These are phyloP conservation scores for Mycosphaerella sp. DNA, from an alignment of 2,329 filamentous ascomycete genomes.

Conservation along the genomic window DNA sequence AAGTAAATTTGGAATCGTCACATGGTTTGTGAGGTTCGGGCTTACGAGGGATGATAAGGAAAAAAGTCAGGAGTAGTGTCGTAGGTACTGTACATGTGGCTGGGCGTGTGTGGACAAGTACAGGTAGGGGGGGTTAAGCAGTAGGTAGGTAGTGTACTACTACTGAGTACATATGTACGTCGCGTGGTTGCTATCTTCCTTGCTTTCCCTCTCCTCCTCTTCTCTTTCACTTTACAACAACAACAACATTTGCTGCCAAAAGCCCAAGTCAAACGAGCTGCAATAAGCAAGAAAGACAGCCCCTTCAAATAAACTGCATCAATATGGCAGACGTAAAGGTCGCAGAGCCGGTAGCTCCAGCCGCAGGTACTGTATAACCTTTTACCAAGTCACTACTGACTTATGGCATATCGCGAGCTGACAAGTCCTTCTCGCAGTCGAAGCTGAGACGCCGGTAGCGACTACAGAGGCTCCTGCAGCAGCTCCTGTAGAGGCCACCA, in stretches of 20 bases:
- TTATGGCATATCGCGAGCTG: not conserved
- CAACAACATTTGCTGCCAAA: not conserved
- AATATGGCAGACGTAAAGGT: not conserved
- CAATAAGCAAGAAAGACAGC: not conserved
- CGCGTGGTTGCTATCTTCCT: constrained; percentile 6
- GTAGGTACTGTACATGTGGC: not conserved
- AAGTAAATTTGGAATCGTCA: constrained; percentile 7
- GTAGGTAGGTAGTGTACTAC: no score
- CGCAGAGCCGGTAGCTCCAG: not conserved
- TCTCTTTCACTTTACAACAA: not conserved
- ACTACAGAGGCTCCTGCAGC: constrained; percentile 2
- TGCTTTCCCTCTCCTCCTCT: constrained; percentile 1
- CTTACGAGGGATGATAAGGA: constrained; percentile 6
- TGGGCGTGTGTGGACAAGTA: not conserved
- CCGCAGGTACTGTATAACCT: not conserved
- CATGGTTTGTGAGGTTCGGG: not conserved
- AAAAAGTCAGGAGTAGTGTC: not conserved
- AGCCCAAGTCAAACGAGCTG: not conserved
- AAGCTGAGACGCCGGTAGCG: not conserved
- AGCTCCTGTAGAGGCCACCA: not conserved
- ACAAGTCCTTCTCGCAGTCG: not conserved
- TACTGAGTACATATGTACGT: not conserved
- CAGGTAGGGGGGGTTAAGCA: not conserved
- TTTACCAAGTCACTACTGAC: not conserved
- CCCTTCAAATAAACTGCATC: not conserved